Percentiles rank a stretch among this genome's conserved stretches.
phyloP scores from a whole-genome alignment of 768 basidiomycete genomes.

The Erythrobasidium yunnanense region DNA sequence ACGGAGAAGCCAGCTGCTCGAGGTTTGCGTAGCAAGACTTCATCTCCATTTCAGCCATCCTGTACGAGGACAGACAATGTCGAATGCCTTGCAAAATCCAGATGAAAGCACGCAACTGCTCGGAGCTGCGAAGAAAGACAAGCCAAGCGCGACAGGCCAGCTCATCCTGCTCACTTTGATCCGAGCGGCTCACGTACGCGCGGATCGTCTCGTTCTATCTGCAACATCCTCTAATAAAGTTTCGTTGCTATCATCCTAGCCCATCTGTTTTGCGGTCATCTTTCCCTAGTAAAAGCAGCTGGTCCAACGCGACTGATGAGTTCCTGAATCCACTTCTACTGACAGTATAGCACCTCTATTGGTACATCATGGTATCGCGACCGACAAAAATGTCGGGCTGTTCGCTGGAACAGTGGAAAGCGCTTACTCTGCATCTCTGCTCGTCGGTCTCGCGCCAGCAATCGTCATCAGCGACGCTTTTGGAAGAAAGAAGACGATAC shows the following conservation, averaged over 20 bases:
- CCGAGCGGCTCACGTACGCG: neutral
- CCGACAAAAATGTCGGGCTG: neutral
- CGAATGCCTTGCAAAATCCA: too few species aligned
- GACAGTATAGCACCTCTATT: conserved; percentile 11
- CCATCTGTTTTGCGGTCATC: neutral
- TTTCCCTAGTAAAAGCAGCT: neutral
- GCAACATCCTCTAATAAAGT: neutral
- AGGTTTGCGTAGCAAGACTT: too few species aligned
- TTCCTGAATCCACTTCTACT: neutral
- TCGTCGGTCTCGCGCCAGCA: conserved; percentile 10
- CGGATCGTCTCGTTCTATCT: neutral
- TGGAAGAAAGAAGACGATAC: conserved; percentile 3
- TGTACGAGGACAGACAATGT: too few species aligned
- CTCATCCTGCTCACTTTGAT: too few species aligned
- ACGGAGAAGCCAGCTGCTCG: too few species aligned
- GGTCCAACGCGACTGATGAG: too few species aligned
- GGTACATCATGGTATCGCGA: neutral
- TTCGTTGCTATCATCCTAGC: neutral
- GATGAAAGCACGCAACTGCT: too few species aligned
- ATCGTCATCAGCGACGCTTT: neutral
- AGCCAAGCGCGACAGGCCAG: too few species aligned
- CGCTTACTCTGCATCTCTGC: neutral
- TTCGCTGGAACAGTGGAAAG: conserved; percentile 1
- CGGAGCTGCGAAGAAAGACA: too few species aligned
- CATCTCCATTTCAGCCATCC: too few species aligned